These are phyloP conservation scores for Cyberlindnera samutprakarnensis DNA, from an alignment of 805 yeast genomes.

Conservation along the genomic window DNA sequence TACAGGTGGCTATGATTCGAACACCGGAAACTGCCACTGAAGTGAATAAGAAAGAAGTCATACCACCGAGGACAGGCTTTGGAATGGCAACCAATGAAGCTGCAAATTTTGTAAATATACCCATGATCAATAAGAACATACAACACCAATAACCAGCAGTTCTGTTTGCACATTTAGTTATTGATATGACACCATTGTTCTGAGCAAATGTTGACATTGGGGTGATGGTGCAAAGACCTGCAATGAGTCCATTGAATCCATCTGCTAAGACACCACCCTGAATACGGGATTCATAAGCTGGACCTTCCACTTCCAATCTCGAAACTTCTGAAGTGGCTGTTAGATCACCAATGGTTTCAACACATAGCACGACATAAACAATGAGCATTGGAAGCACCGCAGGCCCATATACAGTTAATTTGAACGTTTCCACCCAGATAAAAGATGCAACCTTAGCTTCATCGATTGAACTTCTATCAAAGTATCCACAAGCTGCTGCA, in stretches of 20 bases:
- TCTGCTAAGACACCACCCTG: slow-evolving; percentile 93
- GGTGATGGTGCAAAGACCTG: slow-evolving; percentile 75
- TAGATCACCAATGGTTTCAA: slow-evolving; percentile 92
- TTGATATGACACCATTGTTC: slow-evolving; percentile 88
- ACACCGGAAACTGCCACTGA: slow-evolving; percentile 74
- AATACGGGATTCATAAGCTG: slow-evolving; percentile 70
- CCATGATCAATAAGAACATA: slow-evolving; percentile 76
- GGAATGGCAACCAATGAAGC: slow-evolving; percentile 87
- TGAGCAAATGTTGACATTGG: slow-evolving; percentile 93
- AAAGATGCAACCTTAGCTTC: slow-evolving; percentile 81
- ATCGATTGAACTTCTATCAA: slow-evolving; percentile 47
- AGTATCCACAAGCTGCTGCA: slow-evolving; percentile 88
- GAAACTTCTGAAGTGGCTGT: slow-evolving; percentile 93
- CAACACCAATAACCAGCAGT: slow-evolving; percentile 75
- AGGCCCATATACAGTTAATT: slow-evolving; percentile 72
- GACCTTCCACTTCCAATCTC: slow-evolving; percentile 75
- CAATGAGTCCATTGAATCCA: slow-evolving; percentile 70
- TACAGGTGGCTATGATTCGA: slow-evolving; percentile 45
- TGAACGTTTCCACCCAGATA: slow-evolving; percentile 83
- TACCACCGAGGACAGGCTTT: slow-evolving; percentile 75
- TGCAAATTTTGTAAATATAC: slow-evolving; percentile 78
- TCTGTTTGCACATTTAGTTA: slow-evolving; percentile 87
- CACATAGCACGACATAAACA: slow-evolving; percentile 70
- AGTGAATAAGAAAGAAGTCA: slow-evolving; percentile 72
- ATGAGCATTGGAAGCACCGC: slow-evolving; percentile 80